phyloP scores from a whole-genome alignment of 805 yeast genomes.

The Candida ulmi region DNA sequence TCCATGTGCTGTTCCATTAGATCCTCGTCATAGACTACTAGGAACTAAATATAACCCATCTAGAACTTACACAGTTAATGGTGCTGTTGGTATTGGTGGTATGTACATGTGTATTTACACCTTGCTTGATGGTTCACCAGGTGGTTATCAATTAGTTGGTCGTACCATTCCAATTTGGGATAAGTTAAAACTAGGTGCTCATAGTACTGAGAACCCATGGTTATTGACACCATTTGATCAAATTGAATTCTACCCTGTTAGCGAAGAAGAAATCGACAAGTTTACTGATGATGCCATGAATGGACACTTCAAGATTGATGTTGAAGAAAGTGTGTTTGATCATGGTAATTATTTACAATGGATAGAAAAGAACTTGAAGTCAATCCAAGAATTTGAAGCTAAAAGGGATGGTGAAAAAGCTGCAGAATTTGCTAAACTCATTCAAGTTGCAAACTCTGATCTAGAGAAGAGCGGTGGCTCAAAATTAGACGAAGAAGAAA shows the following conservation, averaged over 20 bases:
- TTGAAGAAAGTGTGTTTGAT: conserved; percentile 75
- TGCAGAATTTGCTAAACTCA: conserved; percentile 79
- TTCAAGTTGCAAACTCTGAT: conserved; percentile 76
- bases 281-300: conserved; percentile 69
- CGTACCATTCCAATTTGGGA: conserved; percentile 98
- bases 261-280: conserved; percentile 74
- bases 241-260: conserved; percentile 88
- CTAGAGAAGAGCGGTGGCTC: conserved; percentile 49
- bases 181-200: conserved; percentile 72
- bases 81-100: conserved; percentile 97
- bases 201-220: conserved; percentile 73
- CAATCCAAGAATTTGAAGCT: conserved; percentile 63
- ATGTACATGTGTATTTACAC: conserved; percentile 98
- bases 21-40: conserved; percentile 88
- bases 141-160: conserved; percentile 96
- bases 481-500: conserved; percentile 40
- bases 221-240: conserved; percentile 88
- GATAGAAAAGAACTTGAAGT: conserved; percentile 66
- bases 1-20: conserved; percentile 97
- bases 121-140: conserved; percentile 72
- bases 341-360: conserved; percentile 73
- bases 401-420: conserved; percentile 75
- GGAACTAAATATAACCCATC: conserved; percentile 97
- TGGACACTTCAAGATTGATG: conserved; percentile 73
- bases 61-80: conserved; percentile 92